phyloP scores from a whole-genome alignment of 345 rosid genomes.

The Eucalyptus cloeziana region DNA sequence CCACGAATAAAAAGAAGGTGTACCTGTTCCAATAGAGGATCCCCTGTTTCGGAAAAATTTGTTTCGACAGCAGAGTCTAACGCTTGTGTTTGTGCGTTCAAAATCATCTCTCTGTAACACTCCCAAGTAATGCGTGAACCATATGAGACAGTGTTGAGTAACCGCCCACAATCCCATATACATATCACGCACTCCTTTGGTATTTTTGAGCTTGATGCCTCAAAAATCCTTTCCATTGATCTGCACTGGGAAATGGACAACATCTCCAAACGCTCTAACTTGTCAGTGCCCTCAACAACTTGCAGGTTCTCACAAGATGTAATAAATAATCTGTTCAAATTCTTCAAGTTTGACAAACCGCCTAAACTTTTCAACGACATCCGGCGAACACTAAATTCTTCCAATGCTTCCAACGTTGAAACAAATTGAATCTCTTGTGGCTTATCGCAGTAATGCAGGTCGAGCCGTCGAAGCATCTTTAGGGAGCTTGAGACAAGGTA shows the following conservation, averaged over 20 bases:
- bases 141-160: no score
- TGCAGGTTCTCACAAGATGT: neutral
- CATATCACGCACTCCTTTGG: neutral
- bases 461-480: neutral
- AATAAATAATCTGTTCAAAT: neutral
- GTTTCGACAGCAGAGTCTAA: neutral
- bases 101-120: neutral
- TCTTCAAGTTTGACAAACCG: neutral
- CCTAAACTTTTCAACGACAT: neutral
- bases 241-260: neutral
- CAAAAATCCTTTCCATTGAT: neutral
- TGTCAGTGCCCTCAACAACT: neutral
- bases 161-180: no score
- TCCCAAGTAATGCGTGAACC: no score
- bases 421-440: neutral
- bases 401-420: neutral
- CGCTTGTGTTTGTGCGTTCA: neutral
- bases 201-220: neutral
- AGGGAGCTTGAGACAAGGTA: neutral
- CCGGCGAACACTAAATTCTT: neutral
- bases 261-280: neutral
- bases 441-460: neutral
- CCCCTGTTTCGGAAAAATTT: neutral
- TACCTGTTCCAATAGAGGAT: neutral
- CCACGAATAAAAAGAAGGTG: neutral